Percentiles rank a stretch among this genome's conserved stretches.
phyloP scores from a whole-genome alignment of 2,329 filamentous ascomycete genomes.

The Colletotrichum sublineola region DNA sequence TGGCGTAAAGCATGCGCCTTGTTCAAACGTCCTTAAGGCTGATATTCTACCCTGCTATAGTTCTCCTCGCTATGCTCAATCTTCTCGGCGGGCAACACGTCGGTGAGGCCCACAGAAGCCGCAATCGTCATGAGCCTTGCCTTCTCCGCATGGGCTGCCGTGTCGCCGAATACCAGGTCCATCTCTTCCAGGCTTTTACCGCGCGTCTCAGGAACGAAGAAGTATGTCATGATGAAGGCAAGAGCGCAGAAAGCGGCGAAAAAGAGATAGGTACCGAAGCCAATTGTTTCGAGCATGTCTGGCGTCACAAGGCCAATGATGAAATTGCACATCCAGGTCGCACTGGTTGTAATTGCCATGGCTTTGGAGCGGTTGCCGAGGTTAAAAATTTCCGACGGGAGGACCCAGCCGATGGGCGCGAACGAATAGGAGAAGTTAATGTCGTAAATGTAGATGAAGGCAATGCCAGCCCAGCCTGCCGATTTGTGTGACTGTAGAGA shows the following conservation, averaged over 20 bases:
- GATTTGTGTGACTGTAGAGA: slow-evolving; percentile 59
- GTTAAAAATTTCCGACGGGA: slow-evolving; percentile 71
- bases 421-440: slow-evolving; percentile 50
- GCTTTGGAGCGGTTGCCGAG: slow-evolving; percentile 70
- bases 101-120: slow-evolving; percentile 47
- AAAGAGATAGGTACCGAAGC: slow-evolving; percentile 70
- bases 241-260: slow-evolving; percentile 67
- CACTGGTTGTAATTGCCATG: slow-evolving; percentile 69
- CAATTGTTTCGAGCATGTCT: slow-evolving; percentile 65
- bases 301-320: slow-evolving; percentile 58
- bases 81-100: not conserved
- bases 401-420: slow-evolving; percentile 67
- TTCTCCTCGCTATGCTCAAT: not conserved
- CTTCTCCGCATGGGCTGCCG: slow-evolving; percentile 52
- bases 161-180: slow-evolving; percentile 59
- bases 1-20: not conserved
- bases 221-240: slow-evolving; percentile 62
- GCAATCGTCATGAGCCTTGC: slow-evolving; percentile 46
- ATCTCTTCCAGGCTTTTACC: slow-evolving; percentile 69
- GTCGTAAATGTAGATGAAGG: slow-evolving; percentile 69
- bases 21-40: not conserved
- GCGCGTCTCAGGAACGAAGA: slow-evolving; percentile 70
- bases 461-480: slow-evolving; percentile 70
- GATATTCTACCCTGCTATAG: not conserved
- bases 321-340: slow-evolving; percentile 69